Evolutionary conservation across 768 basidiomycete genomes (phyloP).

Genomic region (Psilocybe sp.): DNA sequence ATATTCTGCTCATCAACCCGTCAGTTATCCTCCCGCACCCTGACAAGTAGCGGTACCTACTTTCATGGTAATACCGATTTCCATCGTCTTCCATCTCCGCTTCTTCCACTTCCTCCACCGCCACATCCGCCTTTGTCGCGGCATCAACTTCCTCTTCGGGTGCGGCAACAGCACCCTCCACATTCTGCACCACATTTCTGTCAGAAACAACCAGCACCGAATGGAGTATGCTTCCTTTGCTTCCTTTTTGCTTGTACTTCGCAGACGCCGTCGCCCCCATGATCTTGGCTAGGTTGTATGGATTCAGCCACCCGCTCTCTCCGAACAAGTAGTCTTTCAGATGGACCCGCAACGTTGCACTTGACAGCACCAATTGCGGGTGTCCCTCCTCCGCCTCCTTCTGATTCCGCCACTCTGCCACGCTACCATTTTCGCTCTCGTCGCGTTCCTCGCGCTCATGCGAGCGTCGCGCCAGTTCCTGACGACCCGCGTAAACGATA

Average conservation of each 20-base stretch:
- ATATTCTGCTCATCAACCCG: slow-evolving; percentile 36
- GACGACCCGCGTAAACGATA: slow-evolving; percentile 42
- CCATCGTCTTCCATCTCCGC: slow-evolving; percentile 25
- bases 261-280: slow-evolving; percentile 21
- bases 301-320: slow-evolving; percentile 59
- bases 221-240: slow-evolving; percentile 30
- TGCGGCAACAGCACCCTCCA: slow-evolving; percentile 39
- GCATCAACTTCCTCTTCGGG: slow-evolving; percentile 11
- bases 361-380: slow-evolving; percentile 67
- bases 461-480: slow-evolving; percentile 23
- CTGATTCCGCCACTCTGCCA: slow-evolving; percentile 13
- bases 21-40: slow-evolving; percentile 7
- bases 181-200: slow-evolving; percentile 49
- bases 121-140: slow-evolving; percentile 17
- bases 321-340: slow-evolving; percentile 51
- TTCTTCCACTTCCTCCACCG: slow-evolving; percentile 51
- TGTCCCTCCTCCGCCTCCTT: slow-evolving; percentile 16
- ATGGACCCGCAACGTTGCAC: slow-evolving; percentile 64
- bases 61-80: slow-evolving; percentile 12
- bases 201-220: slow-evolving; percentile 62
- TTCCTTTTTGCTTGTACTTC: slow-evolving; percentile 8
- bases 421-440: slow-evolving; percentile 13
- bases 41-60: slow-evolving; percentile 14
- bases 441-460: slow-evolving; percentile 17
- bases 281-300: slow-evolving; percentile 38